These are phyloP conservation scores for Aspergillus phoenicis DNA, from an alignment of 2,329 filamentous ascomycete species.

Conservation along the genomic window DNA sequence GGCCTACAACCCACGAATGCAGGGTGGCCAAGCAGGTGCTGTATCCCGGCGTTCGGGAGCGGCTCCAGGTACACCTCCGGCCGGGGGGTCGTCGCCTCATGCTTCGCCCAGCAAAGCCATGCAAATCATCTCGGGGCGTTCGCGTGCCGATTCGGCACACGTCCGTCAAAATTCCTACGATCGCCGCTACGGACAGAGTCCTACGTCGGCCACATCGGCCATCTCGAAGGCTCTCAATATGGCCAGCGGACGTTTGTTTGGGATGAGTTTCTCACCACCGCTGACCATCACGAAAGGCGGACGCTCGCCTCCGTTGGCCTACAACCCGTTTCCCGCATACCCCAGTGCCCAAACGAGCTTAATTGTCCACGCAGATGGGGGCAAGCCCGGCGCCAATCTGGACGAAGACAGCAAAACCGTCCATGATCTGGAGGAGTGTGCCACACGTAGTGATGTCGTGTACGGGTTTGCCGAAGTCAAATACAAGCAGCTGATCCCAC, in stretches of 20 bases:
- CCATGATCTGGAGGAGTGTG: constrained; percentile 85
- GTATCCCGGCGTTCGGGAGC: constrained; percentile 72
- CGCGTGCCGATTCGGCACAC: constrained; percentile 62
- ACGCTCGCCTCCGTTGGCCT: constrained; percentile 49
- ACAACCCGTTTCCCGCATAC: constrained; percentile 80
- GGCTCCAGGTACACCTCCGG: constrained; percentile 71
- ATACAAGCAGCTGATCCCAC: constrained; percentile 91
- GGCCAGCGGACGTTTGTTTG: constrained; percentile 68
- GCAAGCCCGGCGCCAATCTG: constrained; percentile 60
- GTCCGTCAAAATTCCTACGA: constrained; percentile 81
- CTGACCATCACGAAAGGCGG: constrained; percentile 49
- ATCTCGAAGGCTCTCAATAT: constrained; percentile 95
- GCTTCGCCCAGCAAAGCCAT: constrained; percentile 70
- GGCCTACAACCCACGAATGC: constrained; percentile 74
- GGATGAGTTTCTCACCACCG: constrained; percentile 54
- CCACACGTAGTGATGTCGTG: constrained; percentile 90
- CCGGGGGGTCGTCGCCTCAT: constrained; percentile 69
- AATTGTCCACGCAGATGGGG: constrained; percentile 63
- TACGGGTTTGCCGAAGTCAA: constrained; percentile 98
- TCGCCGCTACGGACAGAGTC: constrained; percentile 70
- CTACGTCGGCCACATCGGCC: constrained; percentile 81
- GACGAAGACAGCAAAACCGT: constrained; percentile 82
- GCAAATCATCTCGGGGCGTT: constrained; percentile 70
- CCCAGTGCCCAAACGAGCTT: constrained; percentile 73
- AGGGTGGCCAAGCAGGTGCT: constrained; percentile 59